Percentiles rank a stretch among this genome's conserved stretches.
phyloP scores from a whole-genome alignment of 352 stramenopile species.

The Phytophthora melonis region DNA sequence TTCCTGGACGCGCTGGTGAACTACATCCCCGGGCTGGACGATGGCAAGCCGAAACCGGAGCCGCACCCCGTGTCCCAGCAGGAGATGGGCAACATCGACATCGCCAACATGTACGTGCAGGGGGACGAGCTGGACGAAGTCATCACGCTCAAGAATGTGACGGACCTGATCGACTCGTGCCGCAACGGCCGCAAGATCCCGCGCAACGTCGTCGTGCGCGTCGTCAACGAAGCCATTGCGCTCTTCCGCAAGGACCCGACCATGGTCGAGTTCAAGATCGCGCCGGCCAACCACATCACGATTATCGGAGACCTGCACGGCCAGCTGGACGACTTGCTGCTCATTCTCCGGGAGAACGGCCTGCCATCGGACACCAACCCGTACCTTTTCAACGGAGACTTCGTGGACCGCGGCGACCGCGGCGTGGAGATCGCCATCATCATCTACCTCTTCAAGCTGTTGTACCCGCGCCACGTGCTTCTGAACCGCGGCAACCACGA shows the following conservation, averaged over 20 bases:
- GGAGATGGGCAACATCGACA: slow-evolving; percentile 79
- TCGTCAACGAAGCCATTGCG: slow-evolving; percentile 65
- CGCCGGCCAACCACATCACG: slow-evolving; percentile 79
- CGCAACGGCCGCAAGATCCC: slow-evolving; percentile 83
- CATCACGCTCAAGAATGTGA: slow-evolving; percentile 75
- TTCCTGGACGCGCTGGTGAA: slow-evolving; percentile 81
- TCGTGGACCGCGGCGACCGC: slow-evolving; percentile 84
- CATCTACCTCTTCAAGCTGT: slow-evolving; percentile 85
- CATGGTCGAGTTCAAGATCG: slow-evolving; percentile 73
- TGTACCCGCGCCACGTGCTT: slow-evolving; percentile 78
- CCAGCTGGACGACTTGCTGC: slow-evolving; percentile 84
- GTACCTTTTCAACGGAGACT: slow-evolving; percentile 90
- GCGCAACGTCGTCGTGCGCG: slow-evolving; percentile 76
- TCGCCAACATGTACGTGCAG: slow-evolving; percentile 86
- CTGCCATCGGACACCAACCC: slow-evolving; percentile 76
- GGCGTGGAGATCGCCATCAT: slow-evolving; percentile 84
- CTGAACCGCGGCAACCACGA: slow-evolving; percentile 91
- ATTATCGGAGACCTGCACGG: slow-evolving; percentile 88
- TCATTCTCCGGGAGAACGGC: slow-evolving; percentile 89
- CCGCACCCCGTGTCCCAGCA: slow-evolving; percentile 54
- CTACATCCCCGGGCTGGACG: slow-evolving; percentile 81
- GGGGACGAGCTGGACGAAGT: slow-evolving; percentile 60
- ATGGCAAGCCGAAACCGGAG: slow-evolving; percentile 35
- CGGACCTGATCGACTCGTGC: slow-evolving; percentile 82
- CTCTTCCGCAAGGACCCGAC: slow-evolving; percentile 69